Evolutionary conservation across 257 asterid species (phyloP), one percentile per base, ranked within the genome.

Genomic region (Ilex aquifolium): DNA sequence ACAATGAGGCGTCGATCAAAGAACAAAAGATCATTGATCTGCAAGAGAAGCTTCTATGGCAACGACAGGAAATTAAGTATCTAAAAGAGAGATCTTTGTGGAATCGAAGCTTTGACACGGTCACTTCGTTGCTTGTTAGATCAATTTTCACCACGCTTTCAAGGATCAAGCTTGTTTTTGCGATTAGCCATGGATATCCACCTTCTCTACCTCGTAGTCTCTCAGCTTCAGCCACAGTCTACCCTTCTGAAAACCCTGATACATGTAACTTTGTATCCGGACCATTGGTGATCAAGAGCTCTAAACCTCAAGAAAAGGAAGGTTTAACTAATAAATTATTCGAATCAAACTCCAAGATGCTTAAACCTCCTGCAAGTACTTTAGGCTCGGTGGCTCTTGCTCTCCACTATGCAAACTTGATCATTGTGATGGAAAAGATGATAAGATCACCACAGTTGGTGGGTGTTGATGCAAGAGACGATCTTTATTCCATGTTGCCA

Each of bases 351-450:
- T 77, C 94, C 6, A 81, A 75, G 71, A 42, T 76, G 4, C 81
- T 89, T 0, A 82, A 78, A 36, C 95, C 99, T 0, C 94, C 95
- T 0, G 10, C 84, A 2, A 78, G 54, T 31, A 87, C 97, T 0
- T 64, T 89, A 55, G 96, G 96, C 2, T 81, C 91, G 0, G 95
- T 91, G 0, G 99, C 94, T n/a, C 94, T 92, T 10, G 69, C 94
- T 31, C 59, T 92, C 48, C 97, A 89, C 78, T 92, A 92, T 42
- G 80, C 97, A 1, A 92, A 92, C 56, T 62, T 92, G 83, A 83
- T 92, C 48, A 77, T 83, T 4, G 96, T 92, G 49, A 82, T 85
- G 77, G 99, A 92, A 59, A 92, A 92, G 77, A 92, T 92, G 97
- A 85, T 85, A 51, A 57, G 85, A 42, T 89, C 99, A 15, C 97